Conservation (phyloP, 192 early-diverging fungal species). For the Coemansia sp. region DNA sequence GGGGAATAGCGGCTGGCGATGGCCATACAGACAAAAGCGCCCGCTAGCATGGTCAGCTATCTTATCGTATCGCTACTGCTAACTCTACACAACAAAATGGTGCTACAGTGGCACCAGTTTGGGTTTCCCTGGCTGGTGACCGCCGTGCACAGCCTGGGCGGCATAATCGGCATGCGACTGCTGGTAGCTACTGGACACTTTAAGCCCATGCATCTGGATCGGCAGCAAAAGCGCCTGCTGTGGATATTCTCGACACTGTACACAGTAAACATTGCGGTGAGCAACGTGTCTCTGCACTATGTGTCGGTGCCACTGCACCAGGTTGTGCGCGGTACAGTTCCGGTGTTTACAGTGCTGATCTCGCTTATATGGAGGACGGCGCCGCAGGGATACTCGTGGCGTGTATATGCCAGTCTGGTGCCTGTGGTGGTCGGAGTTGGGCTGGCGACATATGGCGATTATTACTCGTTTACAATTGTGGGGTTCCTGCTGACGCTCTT, state of each 20-base stretch:
- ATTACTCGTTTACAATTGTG: conserved; percentile 67
- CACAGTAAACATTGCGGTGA: conserved; percentile 85
- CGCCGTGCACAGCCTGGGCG: conserved; percentile 73
- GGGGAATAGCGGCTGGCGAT: background rate
- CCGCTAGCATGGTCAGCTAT: conserved; percentile 10
- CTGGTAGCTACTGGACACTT: conserved; percentile 54
- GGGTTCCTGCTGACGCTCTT: conserved; percentile 77
- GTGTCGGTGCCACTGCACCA: conserved; percentile 70
- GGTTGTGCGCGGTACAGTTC: conserved; percentile 78
- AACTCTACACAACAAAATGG: conserved; percentile 83
- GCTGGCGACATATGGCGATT: conserved; percentile 81
- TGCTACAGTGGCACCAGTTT: conserved; percentile 70
- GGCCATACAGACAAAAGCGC: conserved; percentile 5
- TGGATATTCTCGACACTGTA: conserved; percentile 80
- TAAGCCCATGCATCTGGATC: conserved; percentile 54
- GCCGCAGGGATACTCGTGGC: conserved; percentile 30
- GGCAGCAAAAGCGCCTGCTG: conserved; percentile 63
- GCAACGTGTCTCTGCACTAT: conserved; percentile 78
- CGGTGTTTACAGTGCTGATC: conserved; percentile 71
- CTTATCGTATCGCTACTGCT: conserved; percentile 42
- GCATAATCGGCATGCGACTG: conserved; percentile 63
- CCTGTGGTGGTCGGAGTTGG: conserved; percentile 72
- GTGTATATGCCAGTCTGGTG: conserved; percentile 36
- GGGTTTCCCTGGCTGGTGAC: conserved; percentile 85
- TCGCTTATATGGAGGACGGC: conserved; percentile 48